phyloP scores from a whole-genome alignment of 2,329 filamentous ascomycete species.

The Chaetomium sp. region DNA sequence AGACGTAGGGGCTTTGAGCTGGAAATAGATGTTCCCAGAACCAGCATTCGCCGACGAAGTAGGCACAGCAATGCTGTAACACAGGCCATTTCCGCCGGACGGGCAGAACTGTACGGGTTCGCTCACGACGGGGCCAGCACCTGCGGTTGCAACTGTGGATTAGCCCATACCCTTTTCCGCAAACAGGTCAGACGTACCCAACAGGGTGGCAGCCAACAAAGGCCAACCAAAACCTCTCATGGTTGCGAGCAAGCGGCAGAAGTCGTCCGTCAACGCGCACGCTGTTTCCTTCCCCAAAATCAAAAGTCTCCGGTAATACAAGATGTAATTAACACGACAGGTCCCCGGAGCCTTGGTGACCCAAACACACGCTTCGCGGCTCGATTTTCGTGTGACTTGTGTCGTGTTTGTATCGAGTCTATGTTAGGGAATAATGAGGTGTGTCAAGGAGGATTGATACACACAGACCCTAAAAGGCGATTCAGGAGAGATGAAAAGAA shows the following conservation, averaged over 20 bases:
- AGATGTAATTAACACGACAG: too few species aligned
- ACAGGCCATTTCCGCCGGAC: conserved; percentile 35
- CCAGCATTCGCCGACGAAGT: conserved; percentile 39
- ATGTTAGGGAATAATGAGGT: too few species aligned
- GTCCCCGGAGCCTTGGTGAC: too few species aligned
- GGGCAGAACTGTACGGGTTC: conserved; percentile 36
- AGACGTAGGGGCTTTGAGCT: conserved; percentile 47
- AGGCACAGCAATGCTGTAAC: conserved; percentile 52
- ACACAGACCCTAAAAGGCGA: too few species aligned
- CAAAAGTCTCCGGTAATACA: not conserved
- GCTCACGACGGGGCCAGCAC: conserved; percentile 23
- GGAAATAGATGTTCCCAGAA: conserved; percentile 54
- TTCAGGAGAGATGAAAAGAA: too few species aligned
- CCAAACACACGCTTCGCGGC: too few species aligned
- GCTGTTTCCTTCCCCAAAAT: not conserved
- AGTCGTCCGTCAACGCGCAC: not conserved
- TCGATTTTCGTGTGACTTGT: too few species aligned
- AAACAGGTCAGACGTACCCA: conserved; percentile 13
- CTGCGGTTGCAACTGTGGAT: conserved; percentile 4
- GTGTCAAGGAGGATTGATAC: too few species aligned
- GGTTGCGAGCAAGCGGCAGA: not conserved
- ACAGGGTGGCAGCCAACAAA: conserved; percentile 7
- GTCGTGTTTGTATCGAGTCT: too few species aligned
- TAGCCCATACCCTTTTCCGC: not conserved
- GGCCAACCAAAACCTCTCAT: conserved; percentile 8